Evolutionary conservation across 177 flowering plant species (phyloP).

Genomic region (Vitis hybrid): DNA sequence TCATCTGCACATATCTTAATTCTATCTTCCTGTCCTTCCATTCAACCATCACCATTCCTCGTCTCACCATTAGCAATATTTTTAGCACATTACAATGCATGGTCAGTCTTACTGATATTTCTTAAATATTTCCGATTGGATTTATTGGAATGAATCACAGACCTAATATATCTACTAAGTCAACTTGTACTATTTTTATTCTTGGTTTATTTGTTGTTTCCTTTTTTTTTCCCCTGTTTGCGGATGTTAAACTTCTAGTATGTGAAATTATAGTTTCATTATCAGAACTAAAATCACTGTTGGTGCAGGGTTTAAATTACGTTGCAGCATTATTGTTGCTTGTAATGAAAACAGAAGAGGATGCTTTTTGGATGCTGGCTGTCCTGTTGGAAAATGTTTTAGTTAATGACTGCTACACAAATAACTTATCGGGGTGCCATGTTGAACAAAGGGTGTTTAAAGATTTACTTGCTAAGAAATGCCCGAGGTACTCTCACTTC

Average conservation of each 20-base stretch:
- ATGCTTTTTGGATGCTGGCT: slow-evolving; percentile 97
- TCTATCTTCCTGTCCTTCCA: not conserved
- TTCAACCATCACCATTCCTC: not conserved
- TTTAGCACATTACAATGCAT: not conserved
- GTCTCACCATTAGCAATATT: not conserved
- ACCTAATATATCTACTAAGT: too few species aligned
- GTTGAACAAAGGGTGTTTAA: slow-evolving; percentile 94
- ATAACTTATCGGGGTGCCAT: slow-evolving; percentile 93
- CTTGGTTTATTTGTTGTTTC: not conserved
- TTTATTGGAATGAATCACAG: not conserved
- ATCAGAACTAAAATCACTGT: not conserved
- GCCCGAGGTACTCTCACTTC: slow-evolving; percentile 59
- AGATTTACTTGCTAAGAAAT: slow-evolving; percentile 77
- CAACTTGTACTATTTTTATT: not conserved
- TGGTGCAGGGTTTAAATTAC: slow-evolving; percentile 86
- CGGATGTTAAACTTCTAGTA: not conserved
- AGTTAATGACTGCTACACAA: slow-evolving; percentile 89
- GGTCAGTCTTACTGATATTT: too few species aligned
- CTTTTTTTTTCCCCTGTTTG: not conserved
- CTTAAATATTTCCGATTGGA: not conserved
- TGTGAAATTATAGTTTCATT: not conserved
- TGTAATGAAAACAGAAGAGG: slow-evolving; percentile 98
- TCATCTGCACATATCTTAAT: not conserved
- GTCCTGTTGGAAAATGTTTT: slow-evolving; percentile 89
- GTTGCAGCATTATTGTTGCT: slow-evolving; percentile 92